Evolutionary conservation across 2,329 filamentous ascomycete genomes (phyloP), one percentile per base, ranked within the genome.

Genomic region (Colletotrichum scovillei): DNA sequence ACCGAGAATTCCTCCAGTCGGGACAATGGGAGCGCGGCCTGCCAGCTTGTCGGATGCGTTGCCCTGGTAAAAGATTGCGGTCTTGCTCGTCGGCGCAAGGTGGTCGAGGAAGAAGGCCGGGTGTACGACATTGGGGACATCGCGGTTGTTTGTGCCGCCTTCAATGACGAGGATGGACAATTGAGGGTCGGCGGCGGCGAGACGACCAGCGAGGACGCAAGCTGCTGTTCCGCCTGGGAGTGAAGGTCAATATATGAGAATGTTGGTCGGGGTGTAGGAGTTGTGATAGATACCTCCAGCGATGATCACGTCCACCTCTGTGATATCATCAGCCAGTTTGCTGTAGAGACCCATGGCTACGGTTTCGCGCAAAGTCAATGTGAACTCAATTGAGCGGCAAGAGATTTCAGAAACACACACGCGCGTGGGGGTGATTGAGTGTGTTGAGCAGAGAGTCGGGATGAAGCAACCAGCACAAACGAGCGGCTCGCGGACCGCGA

Each of bases 1-100:
- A 38, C 89, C 89, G 0, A 90, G 81, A 0, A 86, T 84, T 19
- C 87, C 87, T n/a, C 81, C 82, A 6, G 76, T 71, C 0, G 82
- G 82, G 1, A 85, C 80, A 16, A 83, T 79, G 4, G 80, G 81
- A 66, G 83, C 82, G 22, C 88, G 81, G 8, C 83, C 82, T 56
- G 82, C 84, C 5, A 89, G 81, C 52, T 87, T 79, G 26, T 84
- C 80, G 1, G 84, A 84, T 28, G 85, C 78, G 55, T 85, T 86
- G 3, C 83, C 82, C 74, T 87, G 83, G 79, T 88, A 89, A 77
- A 89, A 89, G 66, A 82, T 78, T 9, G 86, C 84, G 0, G 84
- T 85, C 87, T 86, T 95, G 77, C 94, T 87, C 91, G 93, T 94
- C 84, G 86, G 32, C 92, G 93, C 82, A 92, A 95, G 81, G 94